Percentiles rank a stretch among this genome's conserved stretches.
Conservation (phyloP, 2,329 filamentous ascomycete species). For the Phaeosphaeria sp. region DNA sequence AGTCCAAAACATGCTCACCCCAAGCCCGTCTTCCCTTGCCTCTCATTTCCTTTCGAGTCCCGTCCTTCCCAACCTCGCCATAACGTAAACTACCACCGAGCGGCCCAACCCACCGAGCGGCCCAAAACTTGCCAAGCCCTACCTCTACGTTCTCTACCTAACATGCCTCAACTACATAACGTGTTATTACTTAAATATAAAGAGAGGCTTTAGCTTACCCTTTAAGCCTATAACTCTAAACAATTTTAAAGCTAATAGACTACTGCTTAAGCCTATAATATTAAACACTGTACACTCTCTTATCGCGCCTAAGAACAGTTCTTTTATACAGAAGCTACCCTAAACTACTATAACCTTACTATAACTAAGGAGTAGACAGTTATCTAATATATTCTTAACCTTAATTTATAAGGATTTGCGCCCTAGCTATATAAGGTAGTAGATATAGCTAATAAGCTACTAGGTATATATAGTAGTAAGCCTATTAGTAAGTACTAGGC, state of each 20-base stretch:
- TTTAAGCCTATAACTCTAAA: not conserved
- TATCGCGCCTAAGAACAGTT: too few relatives aligned
- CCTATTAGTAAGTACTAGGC: too few relatives aligned
- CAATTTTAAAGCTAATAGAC: not conserved
- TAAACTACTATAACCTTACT: too few relatives aligned
- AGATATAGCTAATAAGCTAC: too few relatives aligned
- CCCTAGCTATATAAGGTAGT: too few relatives aligned
- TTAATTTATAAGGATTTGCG: too few relatives aligned
- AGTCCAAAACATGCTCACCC: not conserved
- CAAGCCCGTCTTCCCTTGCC: not conserved
- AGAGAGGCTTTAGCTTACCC: not conserved
- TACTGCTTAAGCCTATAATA: too few relatives aligned
- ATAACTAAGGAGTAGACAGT: too few relatives aligned
- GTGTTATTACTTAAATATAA: too few relatives aligned
- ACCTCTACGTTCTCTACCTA: not conserved
- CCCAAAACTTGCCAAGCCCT: slow-evolving; percentile 2
- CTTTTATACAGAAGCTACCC: too few relatives aligned
- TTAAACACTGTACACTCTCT: not conserved
- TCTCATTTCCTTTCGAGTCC: not conserved
- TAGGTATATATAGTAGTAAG: too few relatives aligned
- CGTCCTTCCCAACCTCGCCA: not conserved
- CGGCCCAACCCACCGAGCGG: not conserved
- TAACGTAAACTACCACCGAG: slow-evolving; percentile 1
- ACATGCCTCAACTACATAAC: not conserved
- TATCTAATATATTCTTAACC: too few relatives aligned